Evolutionary conservation across 1,139 yeast species (phyloP).

Genomic region (Nadsonia commutata): DNA sequence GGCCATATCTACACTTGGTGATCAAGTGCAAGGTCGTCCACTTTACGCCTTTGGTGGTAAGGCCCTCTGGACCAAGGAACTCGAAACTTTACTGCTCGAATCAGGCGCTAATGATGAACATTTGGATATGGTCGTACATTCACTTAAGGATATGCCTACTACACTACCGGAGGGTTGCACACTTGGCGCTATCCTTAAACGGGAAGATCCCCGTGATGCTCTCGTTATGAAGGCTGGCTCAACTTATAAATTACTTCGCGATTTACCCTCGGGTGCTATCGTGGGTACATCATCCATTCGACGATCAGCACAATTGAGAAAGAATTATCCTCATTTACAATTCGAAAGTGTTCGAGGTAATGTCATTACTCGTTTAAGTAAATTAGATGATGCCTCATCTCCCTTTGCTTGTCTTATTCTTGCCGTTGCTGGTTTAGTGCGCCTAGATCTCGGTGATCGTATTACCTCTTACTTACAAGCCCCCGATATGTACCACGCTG

Average conservation of each 20-base stretch:
- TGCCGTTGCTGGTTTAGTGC: conserved; percentile 82
- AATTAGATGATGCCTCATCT: conserved; percentile 58
- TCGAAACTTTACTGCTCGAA: conserved; percentile 61
- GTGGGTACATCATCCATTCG: conserved; percentile 93
- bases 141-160: conserved; percentile 92
- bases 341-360: conserved; percentile 84
- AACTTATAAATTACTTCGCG: conserved; percentile 45
- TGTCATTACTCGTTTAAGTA: conserved; percentile 63
- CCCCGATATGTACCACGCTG: conserved; percentile 91
- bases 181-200: conserved; percentile 69
- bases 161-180: conserved; percentile 78
- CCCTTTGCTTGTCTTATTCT: conserved; percentile 64
- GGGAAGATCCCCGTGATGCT: conserved; percentile 92
- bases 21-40: conserved; percentile 71
- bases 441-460: conserved; percentile 57
- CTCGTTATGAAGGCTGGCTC: conserved; percentile 64
- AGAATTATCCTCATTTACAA: conserved; percentile 38
- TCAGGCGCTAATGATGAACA: conserved; percentile 42
- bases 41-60: conserved; percentile 92
- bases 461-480: conserved; percentile 49
- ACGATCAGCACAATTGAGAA: conserved; percentile 67
- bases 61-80: conserved; percentile 89
- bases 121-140: conserved; percentile 83
- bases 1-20: conserved; percentile 80
- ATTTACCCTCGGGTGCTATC: conserved; percentile 70